Evolutionary conservation across 768 basidiomycete genomes (phyloP), one percentile per base, ranked within the genome.

Genomic region (Cubamyces lactineus): DNA sequence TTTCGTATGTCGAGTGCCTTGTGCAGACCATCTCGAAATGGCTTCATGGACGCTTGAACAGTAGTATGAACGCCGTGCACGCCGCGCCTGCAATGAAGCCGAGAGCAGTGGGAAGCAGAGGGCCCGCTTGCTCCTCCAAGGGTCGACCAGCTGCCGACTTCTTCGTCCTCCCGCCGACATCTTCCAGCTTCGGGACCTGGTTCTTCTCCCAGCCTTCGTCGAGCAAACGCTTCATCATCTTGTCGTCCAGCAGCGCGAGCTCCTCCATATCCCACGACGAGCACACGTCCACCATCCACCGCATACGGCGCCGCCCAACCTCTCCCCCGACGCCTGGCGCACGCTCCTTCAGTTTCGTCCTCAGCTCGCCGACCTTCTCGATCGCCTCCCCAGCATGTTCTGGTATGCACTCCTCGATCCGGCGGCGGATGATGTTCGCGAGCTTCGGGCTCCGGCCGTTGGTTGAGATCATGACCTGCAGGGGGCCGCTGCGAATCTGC

Each of bases 381-480:
- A 98, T 89, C 5, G 94, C 91, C 53, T 82, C 80, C 26, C 92
- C 96, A 39, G 90, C 86, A 56, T 82, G 74, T 12, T 82, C 81
- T 5, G 92, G 88, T 40, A 99, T 76, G n/a, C 80, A 78, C 5
- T 76, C 74, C 72, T 90, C 86, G 63, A 98, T 79, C 67, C 75
- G 81, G 63, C 82, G 79, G 65, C 88, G 85, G 56, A 99, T 86
- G 67, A 97, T 79, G 64, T 89, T 89, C 3, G 96, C 94, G 71
- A 98, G 81, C 70, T 92, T 88, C 1, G 97, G 97, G 13, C 94
- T 92, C 68, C 91, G 87, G 34, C 97, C 97, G 63, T 92, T 92
- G 3, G 97, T 98, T 17, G 94, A 96, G 53, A 99, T 87, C 91
- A 98, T 90, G 65, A 99, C 86, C 75, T 97, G 95, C 23, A 99